Percentiles rank a stretch among this genome's conserved stretches.
Conservation (phyloP, 495 filamentous ascomycete genomes). For the Annulohypoxylon maeteangense region DNA sequence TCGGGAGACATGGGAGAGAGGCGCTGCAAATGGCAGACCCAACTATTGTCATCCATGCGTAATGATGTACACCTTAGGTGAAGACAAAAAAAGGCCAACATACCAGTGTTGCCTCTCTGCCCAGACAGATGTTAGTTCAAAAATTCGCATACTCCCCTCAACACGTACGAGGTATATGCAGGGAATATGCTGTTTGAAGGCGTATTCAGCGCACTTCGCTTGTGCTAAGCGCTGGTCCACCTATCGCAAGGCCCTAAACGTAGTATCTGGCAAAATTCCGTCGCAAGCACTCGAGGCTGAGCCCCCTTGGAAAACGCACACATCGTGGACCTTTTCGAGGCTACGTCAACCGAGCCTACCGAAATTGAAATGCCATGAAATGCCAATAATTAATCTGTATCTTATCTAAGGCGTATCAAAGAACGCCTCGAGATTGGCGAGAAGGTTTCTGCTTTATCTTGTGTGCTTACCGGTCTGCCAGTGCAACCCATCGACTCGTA, state of each 20-base stretch:
- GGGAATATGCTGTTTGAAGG: not conserved
- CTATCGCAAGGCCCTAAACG: constrained; percentile 8
- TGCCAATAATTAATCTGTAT: not conserved
- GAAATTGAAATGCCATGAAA: not conserved
- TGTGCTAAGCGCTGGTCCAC: constrained; percentile 8
- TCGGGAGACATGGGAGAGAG: not conserved
- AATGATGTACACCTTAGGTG: not conserved
- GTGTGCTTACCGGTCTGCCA: not conserved
- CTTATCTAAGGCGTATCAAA: not conserved
- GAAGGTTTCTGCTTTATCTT: not conserved
- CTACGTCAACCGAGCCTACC: not conserved
- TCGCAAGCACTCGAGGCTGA: constrained; percentile 36
- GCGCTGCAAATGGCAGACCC: constrained; percentile 1
- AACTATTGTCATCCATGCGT: not conserved
- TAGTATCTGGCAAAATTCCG: constrained; percentile 30
- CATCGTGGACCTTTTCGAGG: not conserved
- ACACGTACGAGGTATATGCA: not conserved
- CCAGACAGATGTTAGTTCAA: not conserved
- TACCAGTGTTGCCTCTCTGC: not conserved
- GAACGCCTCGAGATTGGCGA: not conserved
- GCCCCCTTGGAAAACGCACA: constrained; percentile 1
- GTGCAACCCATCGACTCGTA: constrained; percentile 1
- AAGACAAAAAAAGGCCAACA: constrained; percentile 7
- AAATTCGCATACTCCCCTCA: not conserved
- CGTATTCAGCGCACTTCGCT: not conserved